Percentiles rank a stretch among this genome's conserved stretches.
Conservation (phyloP, 331 rosid species). For the Spiraea crenata region DNA sequence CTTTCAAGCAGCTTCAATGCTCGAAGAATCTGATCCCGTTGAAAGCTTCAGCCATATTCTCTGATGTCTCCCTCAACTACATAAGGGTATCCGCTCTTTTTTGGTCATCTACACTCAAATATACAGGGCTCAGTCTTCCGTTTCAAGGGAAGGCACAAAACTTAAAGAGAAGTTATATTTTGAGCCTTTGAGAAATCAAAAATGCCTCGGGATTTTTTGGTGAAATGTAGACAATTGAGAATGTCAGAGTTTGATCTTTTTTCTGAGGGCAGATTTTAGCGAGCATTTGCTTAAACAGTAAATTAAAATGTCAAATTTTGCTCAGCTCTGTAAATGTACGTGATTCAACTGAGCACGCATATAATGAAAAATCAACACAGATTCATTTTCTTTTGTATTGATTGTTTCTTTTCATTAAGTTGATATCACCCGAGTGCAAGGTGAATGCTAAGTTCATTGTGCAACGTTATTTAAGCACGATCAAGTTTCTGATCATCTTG, state of each 20-base stretch:
- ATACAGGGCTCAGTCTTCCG: slow-evolving; percentile 1
- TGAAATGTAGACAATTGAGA: slow-evolving; percentile 32
- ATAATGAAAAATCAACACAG: neutral
- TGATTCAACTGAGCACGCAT: slow-evolving; percentile 27
- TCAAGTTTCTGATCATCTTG: too few species aligned
- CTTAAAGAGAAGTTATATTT: neutral
- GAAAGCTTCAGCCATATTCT: slow-evolving; percentile 64
- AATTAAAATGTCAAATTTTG: slow-evolving; percentile 18
- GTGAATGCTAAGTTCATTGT: too few species aligned
- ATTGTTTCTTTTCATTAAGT: neutral
- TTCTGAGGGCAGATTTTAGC: slow-evolving; percentile 9
- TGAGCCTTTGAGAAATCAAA: slow-evolving; percentile 12
- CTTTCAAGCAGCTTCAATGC: slow-evolving; percentile 95
- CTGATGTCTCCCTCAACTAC: slow-evolving; percentile 27
- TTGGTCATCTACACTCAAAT: neutral
- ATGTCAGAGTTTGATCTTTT: slow-evolving; percentile 1
- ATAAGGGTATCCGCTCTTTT: neutral
- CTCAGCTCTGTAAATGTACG: slow-evolving; percentile 51
- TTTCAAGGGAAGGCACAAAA: neutral
- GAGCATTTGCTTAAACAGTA: slow-evolving; percentile 13
- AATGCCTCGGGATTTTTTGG: slow-evolving; percentile 16
- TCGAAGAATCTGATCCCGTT: slow-evolving; percentile 82
- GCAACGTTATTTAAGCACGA: too few species aligned
- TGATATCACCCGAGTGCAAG: too few species aligned
- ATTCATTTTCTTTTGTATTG: slow-evolving; percentile 8